Base-by-base conservation (phyloP, 106 monocot genomes). In the Apostasia ramifera region DNA sequence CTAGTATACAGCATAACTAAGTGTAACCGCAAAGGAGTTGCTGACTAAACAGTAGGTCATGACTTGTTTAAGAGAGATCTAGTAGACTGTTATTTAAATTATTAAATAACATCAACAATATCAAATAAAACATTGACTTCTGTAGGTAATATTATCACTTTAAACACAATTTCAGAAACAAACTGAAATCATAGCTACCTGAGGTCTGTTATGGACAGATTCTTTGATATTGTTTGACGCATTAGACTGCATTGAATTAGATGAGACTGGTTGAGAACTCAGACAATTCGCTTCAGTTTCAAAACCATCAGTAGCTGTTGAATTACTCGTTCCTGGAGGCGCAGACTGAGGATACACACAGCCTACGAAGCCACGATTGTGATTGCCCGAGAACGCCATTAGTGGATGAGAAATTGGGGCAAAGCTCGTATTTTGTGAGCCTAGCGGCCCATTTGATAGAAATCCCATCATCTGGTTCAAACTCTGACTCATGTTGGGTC, bases 401-500 rank as follows among this genome's bases (percentile, higher is more conserved):
- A 26, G 26, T 8, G 43, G 43, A 15, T 49, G 62, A 62, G 62
- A 44, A 62, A 44, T 62, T 5, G 62, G 44, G 38, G 44, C 38
- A 62, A 62, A 62, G 44, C 12, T 62, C 43, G 44, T 46, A 48
- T 49, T 65, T 65, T 48, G 65, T 11, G 48, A 65, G 37, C 48
- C 14, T 48, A 38, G 3, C 47, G 48, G 43, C 43, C 65, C 48
- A 65, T 65, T 48, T 65, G 65, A 4, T 65, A 8, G 48, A 47
- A 65, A 65, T 26, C 65, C 65, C 65, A 48, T 37, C 65, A 65
- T 47, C 47, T 65, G 65, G 37, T 65, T 65, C 47, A 37, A 11
- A 49, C 48, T 65, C 47, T 65, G 65, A 65, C 26, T 8, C 65
- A 65, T 5, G 48, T 41, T 10, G 2, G 65, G 65, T 14, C 65